Evolutionary conservation across 2,329 filamentous ascomycete genomes (phyloP).

Genomic region (Ambrosiella xylebori): DNA sequence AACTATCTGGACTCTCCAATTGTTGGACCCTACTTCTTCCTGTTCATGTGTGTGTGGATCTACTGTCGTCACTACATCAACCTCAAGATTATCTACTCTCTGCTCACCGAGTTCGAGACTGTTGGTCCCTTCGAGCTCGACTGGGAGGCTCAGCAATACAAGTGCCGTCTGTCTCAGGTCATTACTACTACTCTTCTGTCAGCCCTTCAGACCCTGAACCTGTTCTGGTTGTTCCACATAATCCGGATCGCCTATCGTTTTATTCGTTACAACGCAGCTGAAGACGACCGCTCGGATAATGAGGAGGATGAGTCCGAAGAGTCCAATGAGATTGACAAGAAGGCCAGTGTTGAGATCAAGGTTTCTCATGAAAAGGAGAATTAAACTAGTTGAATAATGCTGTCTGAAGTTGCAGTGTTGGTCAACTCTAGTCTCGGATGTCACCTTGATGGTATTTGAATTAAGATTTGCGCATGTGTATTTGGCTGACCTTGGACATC

Average conservation of each 20-base stretch:
- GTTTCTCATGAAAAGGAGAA: not conserved
- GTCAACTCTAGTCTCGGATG: no score
- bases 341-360: constrained; percentile 13
- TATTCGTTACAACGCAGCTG: constrained; percentile 39
- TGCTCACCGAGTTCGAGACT: constrained; percentile 58
- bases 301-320: constrained; percentile 40
- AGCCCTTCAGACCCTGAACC: constrained; percentile 54
- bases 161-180: constrained; percentile 50
- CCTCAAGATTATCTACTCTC: constrained; percentile 55
- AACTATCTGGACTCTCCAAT: constrained; percentile 74
- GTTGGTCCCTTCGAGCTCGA: constrained; percentile 59
- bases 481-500: no score
- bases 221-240: constrained; percentile 72
- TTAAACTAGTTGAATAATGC: not conserved
- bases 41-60: constrained; percentile 72
- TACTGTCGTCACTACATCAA: constrained; percentile 82
- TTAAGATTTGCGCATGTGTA: no score
- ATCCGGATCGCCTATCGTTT: constrained; percentile 58
- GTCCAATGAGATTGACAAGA: constrained; percentile 23
- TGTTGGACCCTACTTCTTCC: constrained; percentile 66
- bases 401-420: no score
- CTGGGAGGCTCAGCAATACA: constrained; percentile 63
- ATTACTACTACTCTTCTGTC: constrained; percentile 50
- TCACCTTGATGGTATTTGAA: no score
- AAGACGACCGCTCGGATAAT: constrained; percentile 55